Evolutionary conservation across 208 protist genomes (phyloP).

Genomic region (Wallacemonas sp.): DNA sequence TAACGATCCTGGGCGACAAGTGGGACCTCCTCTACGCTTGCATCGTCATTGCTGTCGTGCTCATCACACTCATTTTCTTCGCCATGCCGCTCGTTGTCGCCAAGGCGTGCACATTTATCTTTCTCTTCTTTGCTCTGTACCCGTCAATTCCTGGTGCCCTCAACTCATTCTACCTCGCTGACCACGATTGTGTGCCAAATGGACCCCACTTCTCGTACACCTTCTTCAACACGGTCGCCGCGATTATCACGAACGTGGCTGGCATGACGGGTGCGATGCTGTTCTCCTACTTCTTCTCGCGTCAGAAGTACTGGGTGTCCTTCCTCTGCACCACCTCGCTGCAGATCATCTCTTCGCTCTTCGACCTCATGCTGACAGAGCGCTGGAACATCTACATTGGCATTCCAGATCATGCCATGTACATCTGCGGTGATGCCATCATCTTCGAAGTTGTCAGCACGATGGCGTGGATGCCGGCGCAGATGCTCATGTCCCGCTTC

Average conservation of each 20-base stretch:
- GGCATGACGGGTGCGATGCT: constrained; percentile 33
- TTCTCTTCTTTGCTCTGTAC: constrained; percentile 27
- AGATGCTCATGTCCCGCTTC: constrained; percentile 66
- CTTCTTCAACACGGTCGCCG: constrained; percentile 36
- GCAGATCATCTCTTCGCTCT: constrained; percentile 30
- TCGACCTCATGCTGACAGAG: constrained; percentile 50
- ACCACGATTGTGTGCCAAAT: constrained; percentile 23
- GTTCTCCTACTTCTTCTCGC: constrained; percentile 39
- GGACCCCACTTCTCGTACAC: constrained; percentile 43
- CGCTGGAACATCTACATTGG: constrained; percentile 39
- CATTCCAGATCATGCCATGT: constrained; percentile 41
- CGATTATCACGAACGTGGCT: constrained; percentile 26
- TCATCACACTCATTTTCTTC: constrained; percentile 17
- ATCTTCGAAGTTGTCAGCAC: constrained; percentile 42
- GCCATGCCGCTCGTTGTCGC: constrained; percentile 20
- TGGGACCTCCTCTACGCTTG: constrained; percentile 12
- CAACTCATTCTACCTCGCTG: constrained; percentile 37
- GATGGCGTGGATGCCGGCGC: constrained; percentile 55
- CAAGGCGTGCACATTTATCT: constrained; percentile 19
- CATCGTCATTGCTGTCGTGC: constrained; percentile 10
- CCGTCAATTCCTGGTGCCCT: constrained; percentile 37
- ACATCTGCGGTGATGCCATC: constrained; percentile 50
- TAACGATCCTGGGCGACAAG: constrained; percentile 8
- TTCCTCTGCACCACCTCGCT: constrained; percentile 42
- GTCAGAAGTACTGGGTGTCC: constrained; percentile 35